Evolutionary conservation across 2,329 filamentous ascomycete species (phyloP).

Genomic region (Curvularia verruculosa): DNA sequence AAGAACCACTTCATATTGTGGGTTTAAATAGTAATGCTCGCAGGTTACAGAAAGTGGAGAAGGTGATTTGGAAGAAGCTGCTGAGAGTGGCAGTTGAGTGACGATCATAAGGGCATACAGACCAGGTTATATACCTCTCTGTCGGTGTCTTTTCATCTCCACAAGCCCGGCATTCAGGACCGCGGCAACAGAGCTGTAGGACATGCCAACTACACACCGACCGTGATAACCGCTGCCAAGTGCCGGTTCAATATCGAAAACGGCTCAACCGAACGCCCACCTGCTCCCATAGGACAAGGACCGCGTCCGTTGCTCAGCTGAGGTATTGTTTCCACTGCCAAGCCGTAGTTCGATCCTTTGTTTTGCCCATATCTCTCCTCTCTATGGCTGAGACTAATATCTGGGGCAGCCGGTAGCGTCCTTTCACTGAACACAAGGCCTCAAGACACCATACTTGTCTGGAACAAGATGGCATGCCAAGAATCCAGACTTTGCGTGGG

Average conservation of each 20-base stretch:
- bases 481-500: constrained; percentile 23
- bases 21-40: constrained; percentile 20
- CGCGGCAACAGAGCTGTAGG: constrained; percentile 23
- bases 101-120: constrained; percentile 38
- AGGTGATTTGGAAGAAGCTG: constrained; percentile 26
- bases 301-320: constrained; percentile 30
- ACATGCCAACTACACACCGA: constrained; percentile 26
- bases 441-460: constrained; percentile 16
- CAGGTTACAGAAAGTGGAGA: constrained; percentile 20
- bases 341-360: constrained; percentile 9
- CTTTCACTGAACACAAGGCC: constrained; percentile 16
- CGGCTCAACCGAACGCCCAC: constrained; percentile 43
- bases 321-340: constrained; percentile 36
- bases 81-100: constrained; percentile 37
- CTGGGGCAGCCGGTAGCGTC: constrained; percentile 22
- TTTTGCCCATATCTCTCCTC: constrained; percentile 18
- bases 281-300: constrained; percentile 36
- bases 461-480: constrained; percentile 17
- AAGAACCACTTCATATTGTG: constrained; percentile 49
- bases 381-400: constrained; percentile 22
- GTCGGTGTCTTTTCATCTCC: constrained; percentile 22
- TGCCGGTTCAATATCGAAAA: constrained; percentile 40
- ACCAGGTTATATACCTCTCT: constrained; percentile 42
- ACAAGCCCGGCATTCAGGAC: constrained; percentile 14
- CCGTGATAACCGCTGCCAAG: constrained; percentile 40